Percentiles rank a stretch among this genome's conserved stretches.
Evolutionary conservation across 2,329 filamentous ascomycete genomes (phyloP).

Genomic region (Arthrobotrys sinensis): DNA sequence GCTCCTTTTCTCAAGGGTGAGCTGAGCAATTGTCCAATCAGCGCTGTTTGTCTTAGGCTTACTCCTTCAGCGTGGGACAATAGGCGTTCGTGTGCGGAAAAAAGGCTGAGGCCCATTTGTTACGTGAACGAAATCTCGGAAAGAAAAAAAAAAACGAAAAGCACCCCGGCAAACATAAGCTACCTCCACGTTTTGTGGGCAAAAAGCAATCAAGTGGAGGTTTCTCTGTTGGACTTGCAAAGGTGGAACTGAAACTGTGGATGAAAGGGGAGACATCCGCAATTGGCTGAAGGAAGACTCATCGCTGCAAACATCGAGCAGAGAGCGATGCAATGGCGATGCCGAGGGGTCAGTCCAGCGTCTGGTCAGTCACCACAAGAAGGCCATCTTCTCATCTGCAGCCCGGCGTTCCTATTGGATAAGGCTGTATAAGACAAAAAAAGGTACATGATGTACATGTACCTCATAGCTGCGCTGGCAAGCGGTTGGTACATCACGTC

Average conservation of each 20-base stretch:
- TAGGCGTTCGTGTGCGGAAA: constrained; percentile 48
- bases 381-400: constrained; percentile 5
- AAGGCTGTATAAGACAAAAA: neutral
- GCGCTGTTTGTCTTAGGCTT: constrained; percentile 17
- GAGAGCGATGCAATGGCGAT: constrained; percentile 29
- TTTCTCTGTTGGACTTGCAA: constrained; percentile 27
- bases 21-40: constrained; percentile 41
- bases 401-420: constrained; percentile 17
- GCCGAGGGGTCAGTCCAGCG: constrained; percentile 3
- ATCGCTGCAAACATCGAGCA: constrained; percentile 20
- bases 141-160: constrained; percentile 30
- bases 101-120: constrained; percentile 38
- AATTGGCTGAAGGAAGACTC: constrained; percentile 30
- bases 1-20: constrained; percentile 21
- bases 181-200: constrained; percentile 38
- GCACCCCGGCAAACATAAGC: neutral
- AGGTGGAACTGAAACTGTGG: constrained; percentile 49
- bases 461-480: constrained; percentile 41
- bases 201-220: constrained; percentile 23
- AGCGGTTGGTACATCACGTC: constrained; percentile 56
- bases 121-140: constrained; percentile 55
- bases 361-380: neutral
- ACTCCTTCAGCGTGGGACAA: constrained; percentile 43
- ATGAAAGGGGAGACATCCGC: constrained; percentile 19
- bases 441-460: constrained; percentile 26